Base-by-base conservation (phyloP, 164 flowering plant species). In the Macadamia integrifolia region DNA sequence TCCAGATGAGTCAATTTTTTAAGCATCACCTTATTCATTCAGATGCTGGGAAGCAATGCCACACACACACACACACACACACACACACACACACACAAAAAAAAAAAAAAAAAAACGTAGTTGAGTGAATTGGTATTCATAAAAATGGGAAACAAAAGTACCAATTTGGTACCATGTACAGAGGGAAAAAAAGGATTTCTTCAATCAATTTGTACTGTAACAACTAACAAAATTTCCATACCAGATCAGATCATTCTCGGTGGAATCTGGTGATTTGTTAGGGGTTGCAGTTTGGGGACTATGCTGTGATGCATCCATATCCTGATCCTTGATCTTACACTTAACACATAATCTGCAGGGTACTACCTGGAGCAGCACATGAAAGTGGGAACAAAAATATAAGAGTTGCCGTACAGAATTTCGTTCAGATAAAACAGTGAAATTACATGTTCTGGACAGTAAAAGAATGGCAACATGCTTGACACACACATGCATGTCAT, bases 161-260 rank as follows among this genome's bases (percentile, higher is more conserved):
- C 18, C 42, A 31, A 23, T 13, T 42, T 60, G 40, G 40, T 1
- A 35, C 6, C 8, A 43, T 13, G 15, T 13, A 7, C 30, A 18
- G 40, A 49, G 18, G 23, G 23, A 23, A 23, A 23, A 17, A 13
- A 69, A 53, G 50, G 42, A 68, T 4, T 40, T 17, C 30, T 44
- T 23, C 8, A 62, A 18, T 30, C 29, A 15, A 65, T 15, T 4
- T 15, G 43, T 65, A 17, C 53, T 23, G 58, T 31, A 32, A 9
- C 48, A 59, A 61, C 52, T 13, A 60, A 49, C 5, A 11, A 58
- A 68, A 61, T 1, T 7, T 72, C 56, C 75, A 28, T 84, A 92
- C 97, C 95, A 92, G 66, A 90, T 88, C 12, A 75, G 71, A 66
- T 88, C 91, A 65, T 74, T 72, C 59, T 80, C 71, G 64, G 76